Base-by-base conservation (phyloP, 345 rosid species). In the Garcia nutans region DNA sequence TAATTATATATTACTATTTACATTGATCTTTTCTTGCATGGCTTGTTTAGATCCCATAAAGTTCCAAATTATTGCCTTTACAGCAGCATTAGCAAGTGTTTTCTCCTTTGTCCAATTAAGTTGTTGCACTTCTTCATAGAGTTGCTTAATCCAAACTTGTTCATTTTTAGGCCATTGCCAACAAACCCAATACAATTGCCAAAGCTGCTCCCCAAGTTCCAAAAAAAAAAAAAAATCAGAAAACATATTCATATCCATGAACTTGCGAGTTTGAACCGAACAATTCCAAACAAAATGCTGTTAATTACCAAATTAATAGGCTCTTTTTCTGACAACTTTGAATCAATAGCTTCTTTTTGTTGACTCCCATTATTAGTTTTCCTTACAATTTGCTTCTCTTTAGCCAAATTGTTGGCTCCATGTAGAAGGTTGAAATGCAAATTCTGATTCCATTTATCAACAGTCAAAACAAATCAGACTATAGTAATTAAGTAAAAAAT, bases 341-440 rank as follows among this genome's bases (percentile, higher is more conserved):
- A 55, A 42, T 41, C 65, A 61, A 4, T 61, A 15, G 28, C 63
- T 55, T n/a, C 70, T 11, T 33, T 55, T 5, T 13, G 8, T 37
- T 59, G 63, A 28, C 45, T 71, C 67, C n/a, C 60, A 9, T 54
- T 70, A n/a, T 62, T 70, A 9, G 65, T n/a, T 54, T 69, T 33
- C 20, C 55, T 47, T 64, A 75, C 37, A 8, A 80, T 33, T 33
- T 52, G 49, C 63, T 22, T 74, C 62, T 71, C 79, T 65, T 28
- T 55, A 58, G 61, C 41, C 47, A 70, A 31, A 57, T n/a, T 70
- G 5, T 65, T 65, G 23, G 55, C 19, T 65, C 68, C 47, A 72
- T 75, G 82, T n/a, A 26, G 10, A 67, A 64, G 10, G 68, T 47
- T 60, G 20, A 68, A 79, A 41, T 45, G 6, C 71, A 79, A 17